Conservation (phyloP, 2,329 filamentous ascomycete species). For the Cladosporium austrohemisphaericum region DNA sequence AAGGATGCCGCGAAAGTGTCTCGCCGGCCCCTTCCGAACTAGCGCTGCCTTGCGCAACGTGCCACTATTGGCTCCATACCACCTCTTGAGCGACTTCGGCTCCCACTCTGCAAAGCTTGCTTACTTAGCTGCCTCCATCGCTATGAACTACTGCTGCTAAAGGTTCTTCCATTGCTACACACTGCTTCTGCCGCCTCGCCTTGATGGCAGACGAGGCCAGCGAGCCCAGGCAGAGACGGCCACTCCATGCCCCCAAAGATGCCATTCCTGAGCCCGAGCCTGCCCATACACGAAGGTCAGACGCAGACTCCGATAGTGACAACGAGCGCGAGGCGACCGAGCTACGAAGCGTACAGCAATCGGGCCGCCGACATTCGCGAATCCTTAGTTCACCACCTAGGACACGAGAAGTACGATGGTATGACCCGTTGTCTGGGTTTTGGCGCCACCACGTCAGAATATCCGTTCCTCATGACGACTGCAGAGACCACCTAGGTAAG, state of each 20-base stretch:
- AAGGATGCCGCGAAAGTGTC: too few relatives aligned
- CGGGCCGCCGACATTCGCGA: not conserved
- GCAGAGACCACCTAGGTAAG: conserved; percentile 57
- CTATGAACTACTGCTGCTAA: too few relatives aligned
- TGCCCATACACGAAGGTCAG: conserved; percentile 22
- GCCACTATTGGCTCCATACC: too few relatives aligned
- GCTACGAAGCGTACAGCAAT: conserved; percentile 20
- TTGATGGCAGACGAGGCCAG: conserved; percentile 4
- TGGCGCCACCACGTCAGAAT: conserved; percentile 51
- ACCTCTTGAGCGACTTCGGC: too few relatives aligned
- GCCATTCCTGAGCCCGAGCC: conserved; percentile 27
- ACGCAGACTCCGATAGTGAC: conserved; percentile 13
- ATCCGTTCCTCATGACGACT: conserved; percentile 47
- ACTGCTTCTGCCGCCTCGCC: not conserved
- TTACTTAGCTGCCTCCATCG: not conserved
- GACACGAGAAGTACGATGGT: conserved; percentile 31
- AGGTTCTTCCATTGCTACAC: too few relatives aligned
- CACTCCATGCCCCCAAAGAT: not conserved
- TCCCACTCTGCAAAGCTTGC: conserved; percentile 1
- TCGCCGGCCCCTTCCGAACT: too few relatives aligned
- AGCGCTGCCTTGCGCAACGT: too few relatives aligned
- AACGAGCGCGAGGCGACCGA: conserved; percentile 35
- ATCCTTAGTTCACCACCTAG: conserved; percentile 4
- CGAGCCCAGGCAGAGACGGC: conserved; percentile 7
- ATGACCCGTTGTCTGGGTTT: conserved; percentile 38